Evolutionary conservation across 257 asterid species (phyloP), one percentile per base, ranked within the genome.

Genomic region (Nicotiana benthamiana): DNA sequence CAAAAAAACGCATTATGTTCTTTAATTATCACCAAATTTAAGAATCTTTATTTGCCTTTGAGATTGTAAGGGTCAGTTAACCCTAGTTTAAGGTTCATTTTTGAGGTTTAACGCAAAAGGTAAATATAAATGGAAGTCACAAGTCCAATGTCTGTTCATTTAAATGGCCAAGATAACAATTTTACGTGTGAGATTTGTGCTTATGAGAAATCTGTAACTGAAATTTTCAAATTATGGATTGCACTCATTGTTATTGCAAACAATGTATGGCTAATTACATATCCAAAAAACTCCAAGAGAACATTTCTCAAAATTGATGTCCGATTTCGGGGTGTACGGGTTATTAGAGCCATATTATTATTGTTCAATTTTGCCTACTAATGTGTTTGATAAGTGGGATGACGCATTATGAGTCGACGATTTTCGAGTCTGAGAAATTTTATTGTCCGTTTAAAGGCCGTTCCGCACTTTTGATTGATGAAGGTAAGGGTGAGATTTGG

Each of bases 381-480:
- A 84, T 40, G 94, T 93, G 17, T 85, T 93, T 24, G 95, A 89
- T 56, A 77, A 90, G 83, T 93, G 95, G 97, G 92, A 93, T 3
- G 93, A 89, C 40, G 92, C 89, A 0, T 80, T 90, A 56, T 89
- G 97, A 93, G 85, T 89, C 92, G 0, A 18, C 83, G 83, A 85
- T 93, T 80, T 64, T 89, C 72, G 88, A 77, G 11, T 75, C 89
- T 5, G 89, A 91, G 84, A 89, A 75, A 75, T 84, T 88, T 4
- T 91, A 91, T 34, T 93, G 93, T 82, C 97, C 97, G 0, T 90
- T 22, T 52, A 88, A 86, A 80, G 90, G 88, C 52, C 90, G 97
- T 80, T 91, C 97, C 0, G 95, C 91, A 0, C 34, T 90, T 77
- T 56, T 93, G 81, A 83, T 90, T 6, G 82, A 87, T 36, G 94